A percentile compares a stretch with the other conserved stretches of the same genome.
Evolutionary conservation across 371 early-diverging fungal species (phyloP).

Genomic region (Mucor irregularis): DNA sequence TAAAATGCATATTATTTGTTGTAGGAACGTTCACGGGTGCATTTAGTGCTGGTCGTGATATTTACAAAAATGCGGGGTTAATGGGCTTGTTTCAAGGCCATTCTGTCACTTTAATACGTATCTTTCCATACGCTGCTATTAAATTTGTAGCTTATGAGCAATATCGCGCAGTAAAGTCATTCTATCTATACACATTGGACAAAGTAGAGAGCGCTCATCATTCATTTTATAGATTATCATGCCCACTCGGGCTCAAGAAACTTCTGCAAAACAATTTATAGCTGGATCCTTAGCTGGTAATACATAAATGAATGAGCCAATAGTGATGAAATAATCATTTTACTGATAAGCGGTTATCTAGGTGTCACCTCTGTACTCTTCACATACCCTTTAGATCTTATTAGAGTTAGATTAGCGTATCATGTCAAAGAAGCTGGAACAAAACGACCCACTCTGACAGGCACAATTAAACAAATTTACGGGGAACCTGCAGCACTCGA

Average conservation of each 20-base stretch:
- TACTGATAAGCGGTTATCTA: conserved; percentile 22
- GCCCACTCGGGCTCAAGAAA: conserved; percentile 67
- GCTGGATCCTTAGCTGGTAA: conserved; percentile 84
- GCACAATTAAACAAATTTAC: conserved; percentile 51
- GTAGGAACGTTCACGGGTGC: conserved; percentile 66
- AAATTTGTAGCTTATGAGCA: conserved; percentile 93
- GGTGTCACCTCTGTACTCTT: conserved; percentile 89
- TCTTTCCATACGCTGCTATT: conserved; percentile 93
- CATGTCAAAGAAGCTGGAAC: conserved; percentile 54
- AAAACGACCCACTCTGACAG: conserved; percentile 34
- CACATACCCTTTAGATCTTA: conserved; percentile 93
- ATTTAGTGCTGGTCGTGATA: conserved; percentile 73
- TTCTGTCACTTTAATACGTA: conserved; percentile 82
- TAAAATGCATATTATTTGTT: too few relatives aligned
- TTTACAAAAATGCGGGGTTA: conserved; percentile 66
- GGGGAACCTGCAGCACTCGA: conserved; percentile 53
- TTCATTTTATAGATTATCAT: conserved; percentile 54
- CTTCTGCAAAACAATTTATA: conserved; percentile 59
- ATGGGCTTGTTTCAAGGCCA: conserved; percentile 90
- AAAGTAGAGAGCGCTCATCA: background rate
- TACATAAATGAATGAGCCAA: background rate
- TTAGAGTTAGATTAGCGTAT: conserved; percentile 93
- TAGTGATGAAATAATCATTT: background rate
- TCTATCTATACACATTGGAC: background rate
- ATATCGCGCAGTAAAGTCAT: conserved; percentile 62